Evolutionary conservation across 345 rosid species (phyloP).

Genomic region (Melaleuca quinquenervia): DNA sequence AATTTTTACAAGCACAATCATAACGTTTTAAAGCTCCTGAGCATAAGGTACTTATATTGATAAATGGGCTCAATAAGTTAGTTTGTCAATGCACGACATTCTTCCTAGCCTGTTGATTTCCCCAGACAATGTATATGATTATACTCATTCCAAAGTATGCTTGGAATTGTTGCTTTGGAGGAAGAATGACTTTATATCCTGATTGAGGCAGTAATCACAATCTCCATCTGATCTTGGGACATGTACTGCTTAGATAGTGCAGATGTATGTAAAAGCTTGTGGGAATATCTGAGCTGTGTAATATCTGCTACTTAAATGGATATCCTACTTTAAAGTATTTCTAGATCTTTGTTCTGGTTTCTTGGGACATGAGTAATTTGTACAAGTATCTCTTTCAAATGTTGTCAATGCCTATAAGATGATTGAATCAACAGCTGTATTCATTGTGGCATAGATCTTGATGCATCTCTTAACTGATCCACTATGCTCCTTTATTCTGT

Average conservation of each 20-base stretch:
- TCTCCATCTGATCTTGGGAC: not conserved
- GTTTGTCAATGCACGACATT: not conserved
- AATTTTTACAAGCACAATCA: not conserved
- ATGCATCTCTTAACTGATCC: not conserved
- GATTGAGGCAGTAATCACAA: not conserved
- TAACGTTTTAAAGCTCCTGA: not conserved
- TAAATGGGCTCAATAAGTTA: not conserved
- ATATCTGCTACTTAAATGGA: not conserved
- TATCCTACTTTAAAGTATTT: not conserved
- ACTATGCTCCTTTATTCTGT: not conserved
- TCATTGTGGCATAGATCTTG: not conserved
- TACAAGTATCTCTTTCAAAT: not conserved
- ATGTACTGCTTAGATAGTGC: not conserved
- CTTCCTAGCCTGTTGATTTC: not conserved
- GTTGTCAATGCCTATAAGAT: not conserved
- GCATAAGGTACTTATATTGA: not conserved
- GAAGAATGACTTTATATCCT: not conserved
- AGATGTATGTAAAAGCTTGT: not conserved
- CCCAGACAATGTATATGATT: not conserved
- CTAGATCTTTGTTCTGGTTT: not conserved
- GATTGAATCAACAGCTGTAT: not conserved
- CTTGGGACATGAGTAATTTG: not conserved
- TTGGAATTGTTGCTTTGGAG: not conserved
- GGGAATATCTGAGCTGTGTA: not conserved
- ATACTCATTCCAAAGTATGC: not conserved